Conservation (phyloP, 768 basidiomycete genomes). For the Lactarius trivialis region DNA sequence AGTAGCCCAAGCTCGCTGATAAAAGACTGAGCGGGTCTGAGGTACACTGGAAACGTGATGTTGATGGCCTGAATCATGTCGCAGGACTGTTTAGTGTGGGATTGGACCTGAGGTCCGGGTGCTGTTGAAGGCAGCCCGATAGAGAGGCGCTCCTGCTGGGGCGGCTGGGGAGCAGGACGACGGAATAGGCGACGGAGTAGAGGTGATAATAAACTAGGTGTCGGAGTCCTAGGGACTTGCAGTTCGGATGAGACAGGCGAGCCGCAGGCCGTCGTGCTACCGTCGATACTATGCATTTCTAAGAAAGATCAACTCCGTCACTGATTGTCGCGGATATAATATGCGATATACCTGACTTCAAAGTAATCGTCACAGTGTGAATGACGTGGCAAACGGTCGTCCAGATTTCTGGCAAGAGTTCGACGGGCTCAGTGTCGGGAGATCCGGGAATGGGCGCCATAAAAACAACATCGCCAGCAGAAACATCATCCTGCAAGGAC, state of each 20-base stretch:
- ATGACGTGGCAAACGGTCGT: neutral
- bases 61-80: no score
- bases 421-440: neutral
- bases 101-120: neutral
- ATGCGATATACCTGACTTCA: neutral
- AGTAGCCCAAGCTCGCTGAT: no score
- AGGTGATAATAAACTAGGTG: neutral
- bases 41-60: no score
- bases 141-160: neutral
- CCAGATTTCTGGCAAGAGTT: constrained; percentile 1
- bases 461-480: neutral
- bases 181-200: neutral
- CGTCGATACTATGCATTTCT: neutral
- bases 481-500: neutral
- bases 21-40: no score
- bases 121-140: neutral
- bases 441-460: neutral
- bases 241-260: neutral
- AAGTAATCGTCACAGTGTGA: neutral
- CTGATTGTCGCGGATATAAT: no score
- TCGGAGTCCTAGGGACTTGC: neutral
- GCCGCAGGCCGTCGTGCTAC: no score
- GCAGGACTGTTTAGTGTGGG: no score
- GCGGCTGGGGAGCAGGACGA: neutral
- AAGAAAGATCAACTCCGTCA: neutral